Evolutionary conservation across 768 basidiomycete species (phyloP).

Genomic region (Tylopilus plumbeoviolaceoides): DNA sequence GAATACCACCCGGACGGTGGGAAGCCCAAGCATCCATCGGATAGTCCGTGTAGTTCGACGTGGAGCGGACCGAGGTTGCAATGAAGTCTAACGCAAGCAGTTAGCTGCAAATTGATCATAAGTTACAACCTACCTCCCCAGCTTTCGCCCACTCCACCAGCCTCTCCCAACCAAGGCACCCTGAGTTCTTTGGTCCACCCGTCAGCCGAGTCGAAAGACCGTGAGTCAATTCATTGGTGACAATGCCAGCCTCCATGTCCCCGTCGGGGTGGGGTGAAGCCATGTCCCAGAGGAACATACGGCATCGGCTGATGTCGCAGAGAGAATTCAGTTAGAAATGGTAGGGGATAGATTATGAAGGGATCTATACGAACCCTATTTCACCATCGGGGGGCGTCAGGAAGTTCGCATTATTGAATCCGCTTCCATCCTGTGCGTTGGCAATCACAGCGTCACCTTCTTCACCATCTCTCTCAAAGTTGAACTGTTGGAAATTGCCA

Average conservation of each 20-base stretch:
- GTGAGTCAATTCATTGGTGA: slow-evolving; percentile 86
- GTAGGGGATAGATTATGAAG: background rate
- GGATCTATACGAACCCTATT: slow-evolving; percentile 48
- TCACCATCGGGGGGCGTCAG: slow-evolving; percentile 83
- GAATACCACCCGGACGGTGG: slow-evolving; percentile 69
- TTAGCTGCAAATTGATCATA: background rate
- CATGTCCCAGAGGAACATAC: slow-evolving; percentile 97
- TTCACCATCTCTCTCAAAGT: slow-evolving; percentile 86
- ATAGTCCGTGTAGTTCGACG: slow-evolving; percentile 66
- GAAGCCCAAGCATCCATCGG: slow-evolving; percentile 96
- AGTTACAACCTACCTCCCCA: slow-evolving; percentile 64
- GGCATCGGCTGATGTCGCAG: slow-evolving; percentile 50
- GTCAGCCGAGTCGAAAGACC: slow-evolving; percentile 93
- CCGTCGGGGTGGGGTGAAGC: slow-evolving; percentile 89
- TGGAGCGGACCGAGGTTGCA: slow-evolving; percentile 84
- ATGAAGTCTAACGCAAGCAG: slow-evolving; percentile 54
- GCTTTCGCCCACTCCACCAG: slow-evolving; percentile 96
- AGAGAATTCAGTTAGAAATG: background rate
- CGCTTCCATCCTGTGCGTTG: slow-evolving; percentile 93
- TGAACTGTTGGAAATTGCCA: slow-evolving; percentile 98
- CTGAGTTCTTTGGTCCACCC: slow-evolving; percentile 89
- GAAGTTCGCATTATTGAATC: slow-evolving; percentile 91
- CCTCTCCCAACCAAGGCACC: slow-evolving; percentile 94
- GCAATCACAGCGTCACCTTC: slow-evolving; percentile 90
- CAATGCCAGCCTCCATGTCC: slow-evolving; percentile 94